phyloP scores from a whole-genome alignment of 1,284 basidiomycete genomes.

The Sparassis latifolia region DNA sequence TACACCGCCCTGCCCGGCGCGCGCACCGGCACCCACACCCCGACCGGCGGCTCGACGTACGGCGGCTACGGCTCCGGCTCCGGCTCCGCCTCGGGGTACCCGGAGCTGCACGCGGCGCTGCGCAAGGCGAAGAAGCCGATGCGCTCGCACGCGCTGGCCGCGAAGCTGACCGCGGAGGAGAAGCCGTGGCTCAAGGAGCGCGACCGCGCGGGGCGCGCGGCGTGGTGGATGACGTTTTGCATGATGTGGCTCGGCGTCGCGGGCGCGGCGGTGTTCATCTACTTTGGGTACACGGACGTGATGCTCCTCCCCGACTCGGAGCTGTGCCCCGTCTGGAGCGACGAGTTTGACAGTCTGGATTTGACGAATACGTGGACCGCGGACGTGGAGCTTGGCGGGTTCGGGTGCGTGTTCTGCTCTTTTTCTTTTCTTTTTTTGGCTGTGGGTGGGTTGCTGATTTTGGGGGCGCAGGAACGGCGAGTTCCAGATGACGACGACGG shows the following conservation, averaged over 20 bases:
- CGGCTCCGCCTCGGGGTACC: background rate
- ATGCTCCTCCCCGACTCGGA: constrained; percentile 30
- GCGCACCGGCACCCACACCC: constrained; percentile 1
- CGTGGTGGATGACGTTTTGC: constrained; percentile 51
- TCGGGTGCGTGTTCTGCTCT: constrained; percentile 40
- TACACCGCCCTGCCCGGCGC: constrained; percentile 18
- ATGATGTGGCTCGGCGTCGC: constrained; percentile 40
- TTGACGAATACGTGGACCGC: constrained; percentile 51
- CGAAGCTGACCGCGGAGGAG: constrained; percentile 42
- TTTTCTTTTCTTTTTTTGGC: background rate
- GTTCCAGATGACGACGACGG: constrained; percentile 72
- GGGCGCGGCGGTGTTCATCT: constrained; percentile 41
- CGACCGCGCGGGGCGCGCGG: constrained; percentile 43
- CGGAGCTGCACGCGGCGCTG: constrained; percentile 7
- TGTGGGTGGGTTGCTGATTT: constrained; percentile 3
- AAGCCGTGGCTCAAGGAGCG: constrained; percentile 59
- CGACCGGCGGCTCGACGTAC: background rate
- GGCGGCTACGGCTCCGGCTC: constrained; percentile 2
- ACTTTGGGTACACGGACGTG: constrained; percentile 39
- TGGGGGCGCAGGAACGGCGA: constrained; percentile 51
- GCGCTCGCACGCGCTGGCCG: constrained; percentile 28
- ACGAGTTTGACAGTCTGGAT: constrained; percentile 54
- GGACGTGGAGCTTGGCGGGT: constrained; percentile 72
- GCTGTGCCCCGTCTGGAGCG: constrained; percentile 63
- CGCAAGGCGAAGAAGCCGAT: constrained; percentile 37